Evolutionary conservation across 108 stramenopile species (phyloP), one percentile per base, ranked within the genome.

Genomic region (Seminavis robusta): DNA sequence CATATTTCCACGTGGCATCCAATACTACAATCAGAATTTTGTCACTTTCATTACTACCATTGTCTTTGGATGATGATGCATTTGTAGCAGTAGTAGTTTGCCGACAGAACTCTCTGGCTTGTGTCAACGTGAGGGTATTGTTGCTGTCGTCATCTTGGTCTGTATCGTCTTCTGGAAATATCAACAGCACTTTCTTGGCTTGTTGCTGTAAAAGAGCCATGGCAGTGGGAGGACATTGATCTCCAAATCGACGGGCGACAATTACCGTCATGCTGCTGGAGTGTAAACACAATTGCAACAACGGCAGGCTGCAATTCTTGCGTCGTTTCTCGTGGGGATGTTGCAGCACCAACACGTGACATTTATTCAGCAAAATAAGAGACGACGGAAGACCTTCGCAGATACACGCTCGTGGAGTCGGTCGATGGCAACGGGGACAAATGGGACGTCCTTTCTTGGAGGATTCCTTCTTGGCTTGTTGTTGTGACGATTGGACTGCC

Each of bases 1-100:
- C 84, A 54, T 78, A 81, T 39, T 84, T 80, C 89, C 89, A 91
- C 26, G 85, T 85, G 1, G 82, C 89, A 74, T 91, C 89, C 32
- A 91, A 53, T 13, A 81, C 71, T 15, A 91, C 17, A 1, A 91
- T 23, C 0, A 63, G 56, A 1, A 87, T 65, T 31, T 73, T 84
- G 34, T 68, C 54, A 8, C 0, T 45, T 24, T 44, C 31, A 5
- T 1, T 9, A 29, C 15, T n/a, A 1, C 31, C 7, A n/a, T 60
- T 24, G 25, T 47, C 26, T 23, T 57, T 17, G n/a, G n/a, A n/a
- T n/a, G n/a, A n/a, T n/a, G n/a, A n/a, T n/a, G n/a, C 16, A 15
- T 2, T 44, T 33, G 8, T 47, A 33, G 13, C 28, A 29, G 15
- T 15, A n/a, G 1, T 67, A 4, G 24, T 45, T 52, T 33, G 17